A percentile compares a stretch with the other conserved stretches of the same genome.
These are phyloP conservation scores for Paxillus rubicundulus DNA, from an alignment of 768 basidiomycete genomes.

Conservation along the genomic window DNA sequence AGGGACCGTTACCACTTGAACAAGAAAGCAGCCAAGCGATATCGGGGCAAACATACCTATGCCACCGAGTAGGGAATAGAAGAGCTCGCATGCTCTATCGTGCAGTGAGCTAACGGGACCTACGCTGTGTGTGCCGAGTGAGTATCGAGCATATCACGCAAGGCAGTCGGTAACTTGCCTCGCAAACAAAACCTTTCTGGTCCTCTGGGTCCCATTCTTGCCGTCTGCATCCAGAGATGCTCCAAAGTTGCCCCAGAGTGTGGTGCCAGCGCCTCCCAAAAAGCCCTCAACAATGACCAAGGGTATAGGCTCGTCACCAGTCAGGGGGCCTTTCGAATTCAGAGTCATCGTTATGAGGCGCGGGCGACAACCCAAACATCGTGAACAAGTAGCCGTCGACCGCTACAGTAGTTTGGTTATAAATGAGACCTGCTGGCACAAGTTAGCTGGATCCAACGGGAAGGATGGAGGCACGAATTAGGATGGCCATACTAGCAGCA, in stretches of 20 bases:
- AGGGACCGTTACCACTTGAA: neutral
- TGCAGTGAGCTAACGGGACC: conserved; percentile 53
- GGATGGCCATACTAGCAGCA: too few relatives aligned
- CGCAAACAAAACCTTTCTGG: conserved; percentile 15
- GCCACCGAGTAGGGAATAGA: conserved; percentile 45
- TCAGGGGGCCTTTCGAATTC: neutral
- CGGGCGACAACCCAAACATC: neutral
- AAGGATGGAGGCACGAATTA: too few relatives aligned
- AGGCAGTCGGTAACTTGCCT: conserved; percentile 12
- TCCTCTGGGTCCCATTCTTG: conserved; percentile 4
- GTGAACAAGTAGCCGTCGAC: neutral
- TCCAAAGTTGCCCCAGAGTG: conserved; percentile 42
- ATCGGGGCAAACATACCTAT: conserved; percentile 29
- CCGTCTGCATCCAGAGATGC: conserved; percentile 29
- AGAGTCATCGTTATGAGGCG: neutral
- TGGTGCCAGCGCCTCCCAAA: conserved; percentile 35
- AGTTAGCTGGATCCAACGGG: too few relatives aligned
- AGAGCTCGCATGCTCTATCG: conserved; percentile 52
- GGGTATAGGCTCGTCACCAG: conserved; percentile 21
- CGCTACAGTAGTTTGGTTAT: neutral
- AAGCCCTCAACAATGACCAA: conserved; percentile 51
- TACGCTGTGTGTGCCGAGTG: conserved; percentile 36
- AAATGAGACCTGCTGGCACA: neutral
- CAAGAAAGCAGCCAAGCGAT: neutral
- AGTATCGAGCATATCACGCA: neutral